Conservation (phyloP, 305 asterid species). For the Stenogyne calaminthoides region DNA sequence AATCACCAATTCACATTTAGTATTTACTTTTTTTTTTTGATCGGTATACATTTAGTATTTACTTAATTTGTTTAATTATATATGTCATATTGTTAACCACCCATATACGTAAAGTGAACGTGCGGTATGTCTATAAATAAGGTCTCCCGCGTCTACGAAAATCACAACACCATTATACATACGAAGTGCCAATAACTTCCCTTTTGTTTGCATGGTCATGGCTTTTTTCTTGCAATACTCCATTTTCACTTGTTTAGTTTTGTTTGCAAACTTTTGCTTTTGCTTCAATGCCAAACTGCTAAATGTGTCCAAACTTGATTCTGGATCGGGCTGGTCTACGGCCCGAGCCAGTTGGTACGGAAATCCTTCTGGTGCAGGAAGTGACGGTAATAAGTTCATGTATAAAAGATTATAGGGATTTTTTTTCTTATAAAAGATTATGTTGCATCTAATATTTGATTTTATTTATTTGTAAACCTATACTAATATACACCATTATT, state of each 20-base stretch:
- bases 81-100: constrained; percentile 4
- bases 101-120: constrained; percentile 8
- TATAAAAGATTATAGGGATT: too few species aligned
- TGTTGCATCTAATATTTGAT: too few species aligned
- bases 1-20: too few species aligned
- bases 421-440: too few species aligned
- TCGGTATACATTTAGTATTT: too few species aligned
- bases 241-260: constrained; percentile 33
- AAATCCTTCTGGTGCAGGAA: constrained; percentile 73
- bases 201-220: constrained; percentile 30
- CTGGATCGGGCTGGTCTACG: constrained; percentile 49
- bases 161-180: constrained; percentile 9
- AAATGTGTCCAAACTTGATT: constrained; percentile 40
- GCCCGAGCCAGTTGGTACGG: constrained; percentile 91
- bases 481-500: too few species aligned
- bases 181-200: neutral
- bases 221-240: constrained; percentile 22
- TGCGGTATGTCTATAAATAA: constrained; percentile 32
- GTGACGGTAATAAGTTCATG: constrained; percentile 50
- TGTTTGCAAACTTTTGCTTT: constrained; percentile 38
- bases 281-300: constrained; percentile 57
- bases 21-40: too few species aligned
- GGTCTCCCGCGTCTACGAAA: constrained; percentile 15
- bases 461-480: too few species aligned
- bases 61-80: too few species aligned